These are phyloP conservation scores for Solanum acaule DNA, from an alignment of 257 asterid species.

Conservation along the genomic window DNA sequence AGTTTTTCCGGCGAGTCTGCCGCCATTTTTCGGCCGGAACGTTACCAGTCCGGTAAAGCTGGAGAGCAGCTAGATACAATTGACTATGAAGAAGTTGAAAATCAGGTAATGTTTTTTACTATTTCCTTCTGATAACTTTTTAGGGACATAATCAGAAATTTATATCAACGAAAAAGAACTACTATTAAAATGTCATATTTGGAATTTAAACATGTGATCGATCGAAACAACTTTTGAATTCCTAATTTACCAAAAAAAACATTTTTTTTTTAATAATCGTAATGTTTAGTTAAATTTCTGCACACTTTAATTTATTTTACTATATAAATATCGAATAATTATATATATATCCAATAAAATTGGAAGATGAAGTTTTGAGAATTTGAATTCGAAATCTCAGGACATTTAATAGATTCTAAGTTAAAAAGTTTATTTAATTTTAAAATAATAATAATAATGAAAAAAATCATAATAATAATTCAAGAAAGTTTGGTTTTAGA, in stretches of 20 bases:
- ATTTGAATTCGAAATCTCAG: too few species aligned
- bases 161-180: neutral
- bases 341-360: too few species aligned
- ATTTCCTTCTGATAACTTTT: neutral
- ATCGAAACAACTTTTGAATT: neutral
- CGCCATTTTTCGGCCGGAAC: slow-evolving; percentile 10
- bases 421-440: too few species aligned
- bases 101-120: slow-evolving; percentile 19
- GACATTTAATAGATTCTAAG: too few species aligned
- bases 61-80: slow-evolving; percentile 32
- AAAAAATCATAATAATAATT: neutral
- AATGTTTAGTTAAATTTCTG: too few species aligned
- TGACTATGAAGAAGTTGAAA: slow-evolving; percentile 15
- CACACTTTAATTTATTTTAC: too few species aligned
- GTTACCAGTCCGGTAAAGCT: slow-evolving; percentile 49
- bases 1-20: slow-evolving; percentile 6
- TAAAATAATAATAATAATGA: too few species aligned
- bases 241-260: neutral
- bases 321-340: too few species aligned
- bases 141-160: too few species aligned
- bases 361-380: too few species aligned
- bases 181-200: neutral
- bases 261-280: too few species aligned
- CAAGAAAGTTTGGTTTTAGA: neutral
- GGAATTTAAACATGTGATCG: neutral